phyloP scores from a whole-genome alignment of 768 basidiomycete genomes.

The Russula ochroleuca region DNA sequence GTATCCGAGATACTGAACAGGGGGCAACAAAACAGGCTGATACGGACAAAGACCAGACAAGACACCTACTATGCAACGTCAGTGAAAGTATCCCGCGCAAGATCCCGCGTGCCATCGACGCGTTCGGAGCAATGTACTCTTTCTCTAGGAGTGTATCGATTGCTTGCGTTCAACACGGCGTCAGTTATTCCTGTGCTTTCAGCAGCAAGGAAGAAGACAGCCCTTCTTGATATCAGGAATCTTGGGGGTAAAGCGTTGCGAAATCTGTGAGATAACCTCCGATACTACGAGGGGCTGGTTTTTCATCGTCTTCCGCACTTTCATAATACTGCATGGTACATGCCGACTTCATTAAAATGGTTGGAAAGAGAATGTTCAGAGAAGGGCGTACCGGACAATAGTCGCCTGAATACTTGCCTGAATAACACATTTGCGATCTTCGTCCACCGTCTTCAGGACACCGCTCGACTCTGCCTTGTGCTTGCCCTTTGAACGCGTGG shows the following conservation, averaged over 20 bases:
- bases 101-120: slow-evolving; percentile 85
- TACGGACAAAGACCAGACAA: background rate
- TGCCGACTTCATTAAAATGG: slow-evolving; percentile 5
- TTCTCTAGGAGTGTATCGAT: slow-evolving; percentile 92
- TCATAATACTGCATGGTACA: slow-evolving; percentile 68
- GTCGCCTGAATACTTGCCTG: too few relatives aligned
- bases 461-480: slow-evolving; percentile 84
- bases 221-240: slow-evolving; percentile 97
- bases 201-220: background rate
- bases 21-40: background rate
- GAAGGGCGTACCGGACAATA: slow-evolving; percentile 63
- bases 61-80: slow-evolving; percentile 52
- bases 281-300: slow-evolving; percentile 87
- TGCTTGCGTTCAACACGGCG: slow-evolving; percentile 46
- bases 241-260: slow-evolving; percentile 85
- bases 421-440: slow-evolving; percentile 94
- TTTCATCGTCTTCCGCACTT: slow-evolving; percentile 93
- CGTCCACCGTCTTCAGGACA: slow-evolving; percentile 91
- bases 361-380: background rate
- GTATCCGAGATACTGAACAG: slow-evolving; percentile 15
- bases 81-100: slow-evolving; percentile 83
- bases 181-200: background rate
- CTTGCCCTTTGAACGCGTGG: too few relatives aligned
- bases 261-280: slow-evolving; percentile 90
- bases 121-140: slow-evolving; percentile 98